Conservation (phyloP, 2,329 filamentous ascomycete species). For the Microsporum canis region DNA sequence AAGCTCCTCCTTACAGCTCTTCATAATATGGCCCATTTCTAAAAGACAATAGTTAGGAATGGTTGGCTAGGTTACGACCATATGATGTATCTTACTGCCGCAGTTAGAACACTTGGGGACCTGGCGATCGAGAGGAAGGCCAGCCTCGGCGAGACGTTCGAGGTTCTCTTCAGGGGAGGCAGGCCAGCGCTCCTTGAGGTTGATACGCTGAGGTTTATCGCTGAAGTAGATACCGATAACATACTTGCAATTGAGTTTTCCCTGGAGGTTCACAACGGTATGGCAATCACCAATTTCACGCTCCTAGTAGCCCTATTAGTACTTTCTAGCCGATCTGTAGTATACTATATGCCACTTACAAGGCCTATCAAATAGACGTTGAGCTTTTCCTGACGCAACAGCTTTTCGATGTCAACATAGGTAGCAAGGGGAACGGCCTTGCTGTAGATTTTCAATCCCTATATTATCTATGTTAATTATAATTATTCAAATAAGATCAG, state of each 20-base stretch:
- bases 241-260: slow-evolving; percentile 41
- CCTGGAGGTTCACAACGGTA: slow-evolving; percentile 44
- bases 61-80: neutral
- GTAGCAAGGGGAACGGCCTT: slow-evolving; percentile 37
- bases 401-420: slow-evolving; percentile 40
- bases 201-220: slow-evolving; percentile 37
- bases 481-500: neutral
- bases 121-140: slow-evolving; percentile 40
- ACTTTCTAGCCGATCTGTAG: slow-evolving; percentile 1
- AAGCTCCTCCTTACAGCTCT: slow-evolving; percentile 40
- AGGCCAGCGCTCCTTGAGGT: slow-evolving; percentile 41
- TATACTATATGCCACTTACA: slow-evolving; percentile 21
- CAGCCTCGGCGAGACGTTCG: slow-evolving; percentile 41
- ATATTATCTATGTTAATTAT: slow-evolving; percentile 3
- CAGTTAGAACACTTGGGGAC: slow-evolving; percentile 43
- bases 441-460: slow-evolving; percentile 40
- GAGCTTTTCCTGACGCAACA: slow-evolving; percentile 38
- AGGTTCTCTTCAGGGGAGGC: slow-evolving; percentile 39
- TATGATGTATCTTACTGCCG: slow-evolving; percentile 25
- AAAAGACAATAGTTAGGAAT: neutral
- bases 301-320: slow-evolving; percentile 22
- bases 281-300: slow-evolving; percentile 33
- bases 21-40: slow-evolving; percentile 40
- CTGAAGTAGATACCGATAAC: slow-evolving; percentile 40
- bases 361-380: slow-evolving; percentile 44